Percentiles rank a stretch among this genome's conserved stretches.
Evolutionary conservation across 2,329 filamentous ascomycete genomes (phyloP).

Genomic region (Trichocomaceae sp.): DNA sequence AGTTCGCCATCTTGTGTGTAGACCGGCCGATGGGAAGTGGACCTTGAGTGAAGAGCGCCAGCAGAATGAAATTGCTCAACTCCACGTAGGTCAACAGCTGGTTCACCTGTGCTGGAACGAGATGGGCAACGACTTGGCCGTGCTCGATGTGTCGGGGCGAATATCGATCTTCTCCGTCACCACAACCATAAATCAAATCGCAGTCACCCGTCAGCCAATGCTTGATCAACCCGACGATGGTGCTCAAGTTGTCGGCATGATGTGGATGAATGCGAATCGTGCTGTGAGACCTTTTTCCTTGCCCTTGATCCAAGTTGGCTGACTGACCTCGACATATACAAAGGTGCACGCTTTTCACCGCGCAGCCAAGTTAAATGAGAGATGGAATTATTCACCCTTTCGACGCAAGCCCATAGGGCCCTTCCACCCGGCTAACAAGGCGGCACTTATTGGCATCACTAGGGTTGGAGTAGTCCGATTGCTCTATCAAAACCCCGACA

Average conservation of each 20-base stretch:
- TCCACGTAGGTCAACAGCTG: conserved; percentile 59
- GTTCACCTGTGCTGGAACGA: conserved; percentile 80
- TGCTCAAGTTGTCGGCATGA: conserved; percentile 70
- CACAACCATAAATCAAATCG: conserved; percentile 66
- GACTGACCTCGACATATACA: conserved; percentile 6
- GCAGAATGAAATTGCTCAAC: conserved; percentile 54
- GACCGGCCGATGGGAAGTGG: conserved; percentile 66
- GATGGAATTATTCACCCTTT: conserved; percentile 65
- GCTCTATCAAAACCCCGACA: conserved; percentile 68
- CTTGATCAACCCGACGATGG: conserved; percentile 67
- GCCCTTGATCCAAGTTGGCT: background rate
- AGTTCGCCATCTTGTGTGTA: conserved; percentile 64
- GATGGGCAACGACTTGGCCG: conserved; percentile 69
- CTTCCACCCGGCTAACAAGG: conserved; percentile 60
- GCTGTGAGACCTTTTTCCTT: conserved; percentile 32
- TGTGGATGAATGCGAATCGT: conserved; percentile 67
- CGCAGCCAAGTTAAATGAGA: conserved; percentile 54
- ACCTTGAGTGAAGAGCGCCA: conserved; percentile 64
- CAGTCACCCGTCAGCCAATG: conserved; percentile 54
- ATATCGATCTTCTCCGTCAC: conserved; percentile 67
- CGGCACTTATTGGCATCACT: conserved; percentile 70
- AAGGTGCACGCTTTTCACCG: conserved; percentile 47
- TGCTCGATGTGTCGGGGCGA: conserved; percentile 72
- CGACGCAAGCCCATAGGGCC: conserved; percentile 63
- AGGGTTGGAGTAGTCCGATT: conserved; percentile 67